Percentiles rank a stretch among this genome's conserved stretches.
Evolutionary conservation across 2,329 filamentous ascomycete genomes (phyloP).

Genomic region (Aureobasidium sp.): DNA sequence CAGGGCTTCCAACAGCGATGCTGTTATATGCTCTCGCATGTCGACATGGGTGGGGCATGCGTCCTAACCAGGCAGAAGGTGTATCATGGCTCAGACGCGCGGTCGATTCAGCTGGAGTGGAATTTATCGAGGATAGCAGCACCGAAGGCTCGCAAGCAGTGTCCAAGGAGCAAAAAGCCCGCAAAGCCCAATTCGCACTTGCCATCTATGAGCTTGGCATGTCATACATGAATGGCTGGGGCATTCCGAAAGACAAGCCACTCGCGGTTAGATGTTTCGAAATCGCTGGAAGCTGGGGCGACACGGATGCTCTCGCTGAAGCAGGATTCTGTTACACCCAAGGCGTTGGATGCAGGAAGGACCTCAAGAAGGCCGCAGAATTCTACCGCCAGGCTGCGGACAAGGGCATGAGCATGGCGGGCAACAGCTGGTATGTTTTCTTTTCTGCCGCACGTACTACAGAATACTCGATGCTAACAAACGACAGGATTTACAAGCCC

Average conservation of each 20-base stretch:
- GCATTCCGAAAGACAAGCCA: slow-evolving; percentile 83
- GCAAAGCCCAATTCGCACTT: slow-evolving; percentile 87
- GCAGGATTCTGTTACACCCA: slow-evolving; percentile 95
- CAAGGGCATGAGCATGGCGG: slow-evolving; percentile 94
- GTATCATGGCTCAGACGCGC: slow-evolving; percentile 89
- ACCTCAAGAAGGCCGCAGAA: slow-evolving; percentile 85
- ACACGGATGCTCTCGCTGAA: slow-evolving; percentile 87
- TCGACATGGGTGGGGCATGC: slow-evolving; percentile 96
- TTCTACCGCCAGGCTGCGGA: slow-evolving; percentile 87
- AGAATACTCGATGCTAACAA: slow-evolving; percentile 19
- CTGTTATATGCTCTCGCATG: slow-evolving; percentile 91
- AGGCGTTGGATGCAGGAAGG: slow-evolving; percentile 89
- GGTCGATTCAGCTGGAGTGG: slow-evolving; percentile 72
- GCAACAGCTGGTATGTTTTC: slow-evolving; percentile 83
- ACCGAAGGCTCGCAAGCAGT: slow-evolving; percentile 3
- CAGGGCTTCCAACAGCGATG: slow-evolving; percentile 88
- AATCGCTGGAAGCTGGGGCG: slow-evolving; percentile 91
- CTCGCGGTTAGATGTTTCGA: slow-evolving; percentile 91
- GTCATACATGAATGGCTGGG: slow-evolving; percentile 97
- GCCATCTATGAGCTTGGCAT: slow-evolving; percentile 95
- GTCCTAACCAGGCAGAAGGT: slow-evolving; percentile 80
- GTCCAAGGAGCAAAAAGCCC: slow-evolving; percentile 61
- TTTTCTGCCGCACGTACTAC: not conserved
- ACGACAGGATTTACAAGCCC: slow-evolving; percentile 81
- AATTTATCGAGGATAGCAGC: slow-evolving; percentile 76